Base-by-base conservation (phyloP, 192 early-diverging fungal species). In the Coemansia sp. region DNA sequence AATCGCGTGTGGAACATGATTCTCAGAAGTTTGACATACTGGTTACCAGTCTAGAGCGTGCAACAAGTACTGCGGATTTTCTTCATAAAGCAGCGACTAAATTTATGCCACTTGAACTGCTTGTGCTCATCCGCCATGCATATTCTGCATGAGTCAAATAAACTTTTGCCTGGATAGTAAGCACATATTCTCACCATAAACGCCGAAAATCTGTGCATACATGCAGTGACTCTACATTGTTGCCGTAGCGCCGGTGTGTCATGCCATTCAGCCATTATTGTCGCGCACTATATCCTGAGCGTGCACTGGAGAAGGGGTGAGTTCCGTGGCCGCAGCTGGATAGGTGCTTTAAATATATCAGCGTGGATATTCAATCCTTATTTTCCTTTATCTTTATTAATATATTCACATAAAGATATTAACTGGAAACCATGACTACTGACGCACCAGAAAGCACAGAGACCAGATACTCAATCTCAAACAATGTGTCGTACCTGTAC, bases 401-500 rank as follows among this genome's bases (percentile, higher is more conserved):
- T 41, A 14, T 14, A 10, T 41, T 41, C 14, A 41, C 39, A 41
- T 14, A 9, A 14, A 16, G 0, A 14, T 10, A 41, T 41, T 41
- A 14, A 41, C 10, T 10, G 7, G 7, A 41, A 41, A n/a, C 48
- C 19, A 63, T 63, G 62, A 39, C 50, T 11, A 38, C 10, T 7
- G 39, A 25, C 22, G 21, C 35, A 11, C 52, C 53, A 1, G 17
- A 55, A 10, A 50, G 16, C 31, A 45, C 41, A 58, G 72, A 75
- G 64, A 26, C 37, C 19, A 65, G 78, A 43, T 75, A 71, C 61
- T 57, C 72, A 9, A 48, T 62, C 3, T 61, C 72, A 12, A 72
- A 69, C 63, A 72, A 81, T 47, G 49, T 75, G 19, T 81, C 78
- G 43, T 75, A 55, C 48, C 61, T 81, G 67, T 81, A 81, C 63